Evolutionary conservation across 805 yeast species (phyloP).

Genomic region (Hanseniaspora mollemarum): DNA sequence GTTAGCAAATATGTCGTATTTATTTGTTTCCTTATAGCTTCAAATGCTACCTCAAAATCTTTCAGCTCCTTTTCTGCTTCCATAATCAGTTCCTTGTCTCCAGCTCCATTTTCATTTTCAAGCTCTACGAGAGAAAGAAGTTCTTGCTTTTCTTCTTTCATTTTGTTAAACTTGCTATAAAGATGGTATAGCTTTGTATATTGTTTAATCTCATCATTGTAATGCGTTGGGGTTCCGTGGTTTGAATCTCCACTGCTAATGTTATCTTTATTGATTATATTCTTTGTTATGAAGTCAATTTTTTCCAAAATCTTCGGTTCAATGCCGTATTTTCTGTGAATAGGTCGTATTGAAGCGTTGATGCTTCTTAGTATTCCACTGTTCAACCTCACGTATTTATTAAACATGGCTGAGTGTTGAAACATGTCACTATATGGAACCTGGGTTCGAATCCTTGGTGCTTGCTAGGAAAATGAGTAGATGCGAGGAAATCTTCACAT

Average conservation of each 20-base stretch:
- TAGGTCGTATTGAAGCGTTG: neutral
- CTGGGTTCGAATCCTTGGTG: no score
- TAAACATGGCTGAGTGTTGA: no score
- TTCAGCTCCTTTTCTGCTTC: slow-evolving; percentile 58
- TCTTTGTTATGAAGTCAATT: neutral
- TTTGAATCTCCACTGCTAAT: neutral
- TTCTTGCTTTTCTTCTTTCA: neutral
- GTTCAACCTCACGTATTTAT: no score
- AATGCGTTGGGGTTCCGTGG: neutral
- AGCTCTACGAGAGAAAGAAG: slow-evolving; percentile 35
- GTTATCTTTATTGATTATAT: neutral
- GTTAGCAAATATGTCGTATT: slow-evolving; percentile 60
- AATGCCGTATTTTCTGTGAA: neutral
- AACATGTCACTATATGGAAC: no score
- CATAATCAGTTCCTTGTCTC: slow-evolving; percentile 28
- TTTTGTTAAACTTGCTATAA: neutral
- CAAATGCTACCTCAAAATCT: slow-evolving; percentile 36
- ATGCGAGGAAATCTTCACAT: no score
- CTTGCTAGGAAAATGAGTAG: no score
- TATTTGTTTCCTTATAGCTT: slow-evolving; percentile 31
- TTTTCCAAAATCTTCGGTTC: neutral
- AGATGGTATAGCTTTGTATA: neutral
- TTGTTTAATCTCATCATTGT: neutral
- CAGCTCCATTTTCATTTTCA: slow-evolving; percentile 30
- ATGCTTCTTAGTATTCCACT: no score